Evolutionary conservation across 108 stramenopile species (phyloP).

Genomic region (Nannochloropsis salina): DNA sequence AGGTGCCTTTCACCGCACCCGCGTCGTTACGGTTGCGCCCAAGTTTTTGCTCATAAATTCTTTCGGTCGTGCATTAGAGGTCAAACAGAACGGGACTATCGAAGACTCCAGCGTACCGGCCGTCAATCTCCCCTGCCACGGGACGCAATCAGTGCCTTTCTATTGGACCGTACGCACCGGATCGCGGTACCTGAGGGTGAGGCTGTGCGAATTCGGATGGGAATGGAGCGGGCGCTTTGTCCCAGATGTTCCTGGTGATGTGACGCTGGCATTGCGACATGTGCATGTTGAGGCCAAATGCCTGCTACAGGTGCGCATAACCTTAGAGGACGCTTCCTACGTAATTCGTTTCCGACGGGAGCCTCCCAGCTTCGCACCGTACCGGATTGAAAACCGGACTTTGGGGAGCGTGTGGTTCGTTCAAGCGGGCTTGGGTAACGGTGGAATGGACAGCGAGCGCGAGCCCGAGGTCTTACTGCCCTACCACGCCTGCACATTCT

Average conservation of each 20-base stretch:
- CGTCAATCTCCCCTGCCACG: not conserved
- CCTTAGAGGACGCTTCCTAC: slow-evolving; percentile 19
- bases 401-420: slow-evolving; percentile 25
- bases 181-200: slow-evolving; percentile 22
- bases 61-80: slow-evolving; percentile 25
- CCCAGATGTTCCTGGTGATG: slow-evolving; percentile 24
- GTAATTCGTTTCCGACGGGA: slow-evolving; percentile 30
- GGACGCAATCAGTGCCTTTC: slow-evolving; percentile 17
- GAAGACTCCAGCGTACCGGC: slow-evolving; percentile 26
- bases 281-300: slow-evolving; percentile 1
- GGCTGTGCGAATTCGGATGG: slow-evolving; percentile 27
- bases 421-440: slow-evolving; percentile 24
- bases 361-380: slow-evolving; percentile 38
- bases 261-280: slow-evolving; percentile 31
- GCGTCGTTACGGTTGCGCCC: slow-evolving; percentile 38
- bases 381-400: slow-evolving; percentile 39
- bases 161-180: slow-evolving; percentile 1
- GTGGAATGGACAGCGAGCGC: slow-evolving; percentile 9
- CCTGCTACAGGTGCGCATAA: slow-evolving; percentile 21
- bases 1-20: slow-evolving; percentile 18
- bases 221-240: slow-evolving; percentile 32
- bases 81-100: slow-evolving; percentile 28
- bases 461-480: slow-evolving; percentile 30
- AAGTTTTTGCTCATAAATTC: slow-evolving; percentile 33
- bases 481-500: slow-evolving; percentile 31